Conservation (phyloP, 257 asterid species). For the Verbena officinalis region DNA sequence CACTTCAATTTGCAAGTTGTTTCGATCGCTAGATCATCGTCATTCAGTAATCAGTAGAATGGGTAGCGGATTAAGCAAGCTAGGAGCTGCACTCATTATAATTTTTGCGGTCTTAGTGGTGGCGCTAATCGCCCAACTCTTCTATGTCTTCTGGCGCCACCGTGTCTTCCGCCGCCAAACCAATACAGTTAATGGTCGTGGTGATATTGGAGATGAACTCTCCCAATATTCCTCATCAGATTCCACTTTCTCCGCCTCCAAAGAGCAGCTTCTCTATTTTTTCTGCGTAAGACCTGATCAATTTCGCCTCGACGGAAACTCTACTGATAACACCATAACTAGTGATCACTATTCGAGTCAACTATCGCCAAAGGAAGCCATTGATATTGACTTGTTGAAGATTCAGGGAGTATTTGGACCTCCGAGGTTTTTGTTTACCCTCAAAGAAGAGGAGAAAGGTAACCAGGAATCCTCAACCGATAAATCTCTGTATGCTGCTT, state of each 20-base stretch:
- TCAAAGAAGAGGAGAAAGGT: slow-evolving; percentile 62
- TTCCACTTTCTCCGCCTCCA: slow-evolving; percentile 37
- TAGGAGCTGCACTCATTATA: slow-evolving; percentile 45
- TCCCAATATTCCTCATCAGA: slow-evolving; percentile 34
- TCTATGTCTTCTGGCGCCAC: slow-evolving; percentile 62
- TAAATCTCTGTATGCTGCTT: too few species aligned
- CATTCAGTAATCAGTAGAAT: neutral
- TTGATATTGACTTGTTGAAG: slow-evolving; percentile 64
- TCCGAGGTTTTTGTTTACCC: slow-evolving; percentile 58
- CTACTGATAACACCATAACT: slow-evolving; percentile 8
- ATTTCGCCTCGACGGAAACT: slow-evolving; percentile 35
- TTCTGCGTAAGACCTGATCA: slow-evolving; percentile 47
- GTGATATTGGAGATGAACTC: slow-evolving; percentile 14
- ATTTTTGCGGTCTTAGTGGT: slow-evolving; percentile 47
- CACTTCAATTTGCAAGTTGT: neutral
- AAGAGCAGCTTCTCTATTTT: slow-evolving; percentile 55
- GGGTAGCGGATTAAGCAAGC: slow-evolving; percentile 42
- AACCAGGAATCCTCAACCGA: slow-evolving; percentile 31
- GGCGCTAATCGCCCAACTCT: slow-evolving; percentile 45
- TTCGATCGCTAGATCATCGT: neutral
- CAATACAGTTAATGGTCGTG: neutral
- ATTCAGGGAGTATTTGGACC: slow-evolving; percentile 58
- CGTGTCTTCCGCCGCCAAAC: slow-evolving; percentile 47
- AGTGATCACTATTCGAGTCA: slow-evolving; percentile 1
- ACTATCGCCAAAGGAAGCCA: slow-evolving; percentile 45